Evolutionary conservation across 805 yeast species (phyloP).

Genomic region (Brettanomyces custersianus): DNA sequence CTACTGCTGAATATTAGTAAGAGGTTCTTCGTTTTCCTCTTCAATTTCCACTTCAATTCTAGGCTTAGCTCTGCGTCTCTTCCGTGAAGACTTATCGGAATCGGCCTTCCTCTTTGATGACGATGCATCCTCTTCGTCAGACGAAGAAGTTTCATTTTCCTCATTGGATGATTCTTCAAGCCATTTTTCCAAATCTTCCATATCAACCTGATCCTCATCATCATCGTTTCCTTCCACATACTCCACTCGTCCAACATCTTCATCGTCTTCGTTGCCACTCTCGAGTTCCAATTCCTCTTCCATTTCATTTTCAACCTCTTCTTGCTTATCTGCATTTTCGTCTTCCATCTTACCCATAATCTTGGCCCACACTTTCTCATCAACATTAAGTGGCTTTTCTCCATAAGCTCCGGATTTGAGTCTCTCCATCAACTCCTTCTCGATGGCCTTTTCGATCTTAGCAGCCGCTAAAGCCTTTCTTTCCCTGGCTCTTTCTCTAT

Average conservation of each 20-base stretch:
- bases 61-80: slow-evolving; percentile 59
- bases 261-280: slow-evolving; percentile 50
- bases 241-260: slow-evolving; percentile 63
- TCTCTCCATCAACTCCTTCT: slow-evolving; percentile 88
- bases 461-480: slow-evolving; percentile 96
- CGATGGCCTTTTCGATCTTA: slow-evolving; percentile 91
- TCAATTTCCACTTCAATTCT: slow-evolving; percentile 77
- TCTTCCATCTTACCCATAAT: slow-evolving; percentile 69
- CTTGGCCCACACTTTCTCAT: slow-evolving; percentile 91
- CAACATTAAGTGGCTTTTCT: slow-evolving; percentile 94
- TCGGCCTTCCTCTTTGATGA: slow-evolving; percentile 23
- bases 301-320: slow-evolving; percentile 83
- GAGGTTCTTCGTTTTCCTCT: slow-evolving; percentile 33
- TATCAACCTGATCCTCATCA: slow-evolving; percentile 84
- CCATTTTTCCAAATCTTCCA: slow-evolving; percentile 92
- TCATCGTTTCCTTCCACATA: slow-evolving; percentile 86
- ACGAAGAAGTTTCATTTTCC: slow-evolving; percentile 22
- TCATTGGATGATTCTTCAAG: slow-evolving; percentile 30
- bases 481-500: slow-evolving; percentile 91
- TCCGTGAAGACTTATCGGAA: neutral
- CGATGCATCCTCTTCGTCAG: slow-evolving; percentile 28
- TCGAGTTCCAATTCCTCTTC: slow-evolving; percentile 58
- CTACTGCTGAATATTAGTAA: slow-evolving; percentile 19
- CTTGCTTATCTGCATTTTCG: slow-evolving; percentile 39
- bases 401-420: slow-evolving; percentile 98